Conservation (phyloP, 257 asterid species). For the Linderniella brevidens region DNA sequence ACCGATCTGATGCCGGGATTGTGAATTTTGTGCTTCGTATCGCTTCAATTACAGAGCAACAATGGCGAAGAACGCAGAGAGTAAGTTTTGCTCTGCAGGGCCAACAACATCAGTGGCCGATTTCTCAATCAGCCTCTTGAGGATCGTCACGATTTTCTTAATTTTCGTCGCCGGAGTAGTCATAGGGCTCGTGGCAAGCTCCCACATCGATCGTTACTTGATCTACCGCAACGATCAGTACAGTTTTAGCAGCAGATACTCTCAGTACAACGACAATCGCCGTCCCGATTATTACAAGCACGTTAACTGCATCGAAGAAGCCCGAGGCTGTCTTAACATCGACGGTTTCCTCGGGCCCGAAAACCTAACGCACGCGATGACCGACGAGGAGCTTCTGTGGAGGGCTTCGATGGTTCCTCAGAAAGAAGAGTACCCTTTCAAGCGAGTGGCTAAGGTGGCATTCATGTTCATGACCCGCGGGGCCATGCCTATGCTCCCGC, state of each 20-base stretch:
- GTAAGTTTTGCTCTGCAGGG: constrained; percentile 25
- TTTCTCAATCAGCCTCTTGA: constrained; percentile 46
- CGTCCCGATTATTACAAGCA: no score
- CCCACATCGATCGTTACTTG: constrained; percentile 57
- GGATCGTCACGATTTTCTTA: constrained; percentile 38
- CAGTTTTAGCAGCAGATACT: constrained; percentile 15
- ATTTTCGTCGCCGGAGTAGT: constrained; percentile 73
- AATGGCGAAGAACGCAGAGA: constrained; percentile 47
- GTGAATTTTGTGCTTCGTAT: no score
- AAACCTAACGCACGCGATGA: constrained; percentile 48
- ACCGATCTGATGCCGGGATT: no score
- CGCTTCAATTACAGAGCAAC: neutral
- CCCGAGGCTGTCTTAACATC: constrained; percentile 27
- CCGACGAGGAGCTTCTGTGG: constrained; percentile 83
- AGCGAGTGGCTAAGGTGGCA: constrained; percentile 69
- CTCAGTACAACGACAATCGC: constrained; percentile 7
- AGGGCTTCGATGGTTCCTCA: constrained; percentile 85
- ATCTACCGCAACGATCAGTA: constrained; percentile 27
- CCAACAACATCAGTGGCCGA: constrained; percentile 23
- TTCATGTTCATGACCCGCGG: constrained; percentile 90
- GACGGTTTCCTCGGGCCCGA: constrained; percentile 32
- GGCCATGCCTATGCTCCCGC: constrained; percentile 60
- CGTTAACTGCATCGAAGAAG: constrained; percentile 28
- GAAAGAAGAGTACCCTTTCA: constrained; percentile 59
- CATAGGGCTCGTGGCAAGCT: constrained; percentile 70